phyloP scores from a whole-genome alignment of 2,329 filamentous ascomycete species.

The Phyllosticta citriasiana region DNA sequence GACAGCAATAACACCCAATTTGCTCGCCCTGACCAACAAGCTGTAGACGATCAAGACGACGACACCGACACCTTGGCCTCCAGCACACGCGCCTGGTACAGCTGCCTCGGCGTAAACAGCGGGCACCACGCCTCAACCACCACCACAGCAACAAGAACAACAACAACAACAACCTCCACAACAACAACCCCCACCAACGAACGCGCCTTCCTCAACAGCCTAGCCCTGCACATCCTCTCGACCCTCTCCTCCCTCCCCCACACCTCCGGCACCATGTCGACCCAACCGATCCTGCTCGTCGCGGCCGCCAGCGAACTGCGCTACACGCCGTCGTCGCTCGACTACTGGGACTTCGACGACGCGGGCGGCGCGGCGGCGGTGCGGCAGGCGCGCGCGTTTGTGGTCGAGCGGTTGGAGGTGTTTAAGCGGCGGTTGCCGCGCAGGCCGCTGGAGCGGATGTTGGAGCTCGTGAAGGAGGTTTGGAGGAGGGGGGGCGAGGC shows the following conservation, averaged over 20 bases:
- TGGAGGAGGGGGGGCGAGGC: conserved; percentile 38
- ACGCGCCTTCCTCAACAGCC: conserved; percentile 39
- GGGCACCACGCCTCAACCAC: neutral
- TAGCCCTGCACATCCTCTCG: conserved; percentile 41
- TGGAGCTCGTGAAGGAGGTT: conserved; percentile 42
- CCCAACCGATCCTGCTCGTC: conserved; percentile 45
- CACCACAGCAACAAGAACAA: conserved; percentile 17
- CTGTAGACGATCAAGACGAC: neutral
- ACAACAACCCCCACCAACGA: conserved; percentile 15
- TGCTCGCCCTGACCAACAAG: neutral
- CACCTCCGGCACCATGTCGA: conserved; percentile 43
- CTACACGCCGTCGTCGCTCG: conserved; percentile 27
- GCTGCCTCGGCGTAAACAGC: conserved; percentile 1
- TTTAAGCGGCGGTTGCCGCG: conserved; percentile 39
- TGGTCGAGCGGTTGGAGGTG: conserved; percentile 38
- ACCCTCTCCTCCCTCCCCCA: conserved; percentile 41
- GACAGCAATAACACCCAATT: neutral
- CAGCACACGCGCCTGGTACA: conserved; percentile 3
- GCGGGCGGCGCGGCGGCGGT: conserved; percentile 35
- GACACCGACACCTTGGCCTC: neutral
- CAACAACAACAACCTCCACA: neutral
- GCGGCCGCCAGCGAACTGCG: conserved; percentile 42
- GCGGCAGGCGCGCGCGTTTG: conserved; percentile 38
- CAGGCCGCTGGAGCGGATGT: conserved; percentile 41
- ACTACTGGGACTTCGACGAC: conserved; percentile 25